Conservation (phyloP, 2,329 filamentous ascomycete species). For the Exophiala dermatitidis region DNA sequence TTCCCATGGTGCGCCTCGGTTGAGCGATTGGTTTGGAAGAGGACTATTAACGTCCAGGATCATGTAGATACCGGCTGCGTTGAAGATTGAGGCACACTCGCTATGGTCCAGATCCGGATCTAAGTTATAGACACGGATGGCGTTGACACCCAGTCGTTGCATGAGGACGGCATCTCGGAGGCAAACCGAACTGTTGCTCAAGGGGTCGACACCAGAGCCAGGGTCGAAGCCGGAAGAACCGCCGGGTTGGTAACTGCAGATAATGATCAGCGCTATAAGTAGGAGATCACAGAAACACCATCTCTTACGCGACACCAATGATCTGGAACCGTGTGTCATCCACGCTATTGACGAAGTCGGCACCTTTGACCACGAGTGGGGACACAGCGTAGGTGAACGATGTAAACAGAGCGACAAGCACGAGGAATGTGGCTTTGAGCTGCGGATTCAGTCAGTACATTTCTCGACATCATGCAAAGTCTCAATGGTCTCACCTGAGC, state of each 20-base stretch:
- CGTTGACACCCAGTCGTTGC: conserved; percentile 57
- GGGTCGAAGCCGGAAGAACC: conserved; percentile 53
- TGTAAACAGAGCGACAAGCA: conserved; percentile 37
- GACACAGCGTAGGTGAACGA: conserved; percentile 47
- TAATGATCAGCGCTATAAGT: conserved; percentile 12
- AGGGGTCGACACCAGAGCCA: conserved; percentile 44
- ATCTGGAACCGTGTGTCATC: conserved; percentile 55
- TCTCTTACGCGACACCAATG: conserved; percentile 52
- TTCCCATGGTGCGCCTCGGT: conserved; percentile 48
- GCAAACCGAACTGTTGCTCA: conserved; percentile 52
- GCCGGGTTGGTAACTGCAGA: conserved; percentile 53
- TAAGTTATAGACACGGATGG: conserved; percentile 59
- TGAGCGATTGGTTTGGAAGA: conserved; percentile 48
- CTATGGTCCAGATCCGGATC: conserved; percentile 54
- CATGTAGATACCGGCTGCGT: conserved; percentile 59
- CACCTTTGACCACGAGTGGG: conserved; percentile 50
- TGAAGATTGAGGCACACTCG: conserved; percentile 58
- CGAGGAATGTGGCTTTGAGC: conserved; percentile 23
- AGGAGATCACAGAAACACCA: neutral
- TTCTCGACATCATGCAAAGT: neutral
- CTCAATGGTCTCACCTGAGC: conserved; percentile 12
- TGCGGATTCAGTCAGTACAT: conserved; percentile 10
- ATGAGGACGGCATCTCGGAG: conserved; percentile 58
- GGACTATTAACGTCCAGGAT: conserved; percentile 60
- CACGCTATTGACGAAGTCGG: conserved; percentile 55